A percentile compares a stretch with the other conserved stretches of the same genome.
Conservation (phyloP, 345 rosid species). For the Moricandia arvensis region DNA sequence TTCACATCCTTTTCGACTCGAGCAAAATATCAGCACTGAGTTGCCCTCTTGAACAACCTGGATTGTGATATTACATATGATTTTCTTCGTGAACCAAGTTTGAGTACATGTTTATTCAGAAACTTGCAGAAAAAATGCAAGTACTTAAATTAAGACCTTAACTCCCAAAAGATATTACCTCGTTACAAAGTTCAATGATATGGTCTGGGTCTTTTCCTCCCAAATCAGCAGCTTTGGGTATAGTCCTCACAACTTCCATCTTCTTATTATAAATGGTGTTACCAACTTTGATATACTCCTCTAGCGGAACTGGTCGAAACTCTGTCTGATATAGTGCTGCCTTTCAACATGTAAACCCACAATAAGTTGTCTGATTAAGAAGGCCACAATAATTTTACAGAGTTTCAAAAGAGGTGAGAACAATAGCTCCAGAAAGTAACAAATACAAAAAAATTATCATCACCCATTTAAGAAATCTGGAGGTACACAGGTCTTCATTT, state of each 20-base stretch:
- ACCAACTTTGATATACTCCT: constrained; percentile 86
- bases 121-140: constrained; percentile 6
- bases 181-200: constrained; percentile 84
- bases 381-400: constrained; percentile 4
- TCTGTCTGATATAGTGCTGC: constrained; percentile 93
- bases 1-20: constrained; percentile 98
- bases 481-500: not conserved
- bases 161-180: constrained; percentile 50
- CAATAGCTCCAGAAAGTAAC: constrained; percentile 6
- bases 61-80: constrained; percentile 27
- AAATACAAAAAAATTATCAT: constrained; percentile 4
- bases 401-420: constrained; percentile 21
- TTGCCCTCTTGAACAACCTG: constrained; percentile 97
- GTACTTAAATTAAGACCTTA: constrained; percentile 3
- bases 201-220: constrained; percentile 98
- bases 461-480: constrained; percentile 12
- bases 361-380: constrained; percentile 15
- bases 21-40: constrained; percentile 91
- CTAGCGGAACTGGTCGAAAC: constrained; percentile 95
- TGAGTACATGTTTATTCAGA: constrained; percentile 9
- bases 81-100: constrained; percentile 28
- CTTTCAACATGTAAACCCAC: constrained; percentile 42
- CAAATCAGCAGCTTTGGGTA: constrained; percentile 62
- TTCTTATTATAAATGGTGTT: constrained; percentile 78
- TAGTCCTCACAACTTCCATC: constrained; percentile 75